These are phyloP conservation scores for Aspergillus sp. DNA, from an alignment of 2,329 filamentous ascomycete species.

Conservation along the genomic window DNA sequence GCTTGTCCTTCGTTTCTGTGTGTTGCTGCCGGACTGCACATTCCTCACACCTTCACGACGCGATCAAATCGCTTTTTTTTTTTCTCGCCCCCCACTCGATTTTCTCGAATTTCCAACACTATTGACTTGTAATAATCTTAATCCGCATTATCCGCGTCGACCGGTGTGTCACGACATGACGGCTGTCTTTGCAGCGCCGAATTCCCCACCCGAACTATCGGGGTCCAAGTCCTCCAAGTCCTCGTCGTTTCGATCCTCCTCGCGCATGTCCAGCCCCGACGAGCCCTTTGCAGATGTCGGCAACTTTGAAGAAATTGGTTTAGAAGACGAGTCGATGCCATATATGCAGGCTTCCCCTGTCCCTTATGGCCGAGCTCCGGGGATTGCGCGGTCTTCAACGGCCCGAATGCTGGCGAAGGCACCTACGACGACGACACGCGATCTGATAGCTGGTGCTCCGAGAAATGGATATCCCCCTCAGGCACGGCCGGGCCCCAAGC, in stretches of 20 bases:
- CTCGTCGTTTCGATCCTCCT: conserved; percentile 82
- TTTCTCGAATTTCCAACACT: not conserved
- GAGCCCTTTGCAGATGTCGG: conserved; percentile 72
- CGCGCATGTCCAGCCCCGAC: conserved; percentile 70
- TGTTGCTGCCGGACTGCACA: conserved; percentile 6
- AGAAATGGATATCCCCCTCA: conserved; percentile 31
- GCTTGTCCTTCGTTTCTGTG: conserved; percentile 19
- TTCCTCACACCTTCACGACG: conserved; percentile 13
- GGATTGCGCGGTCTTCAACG: conserved; percentile 32
- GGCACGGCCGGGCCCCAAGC: conserved; percentile 31
- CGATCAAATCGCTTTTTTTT: conserved; percentile 13
- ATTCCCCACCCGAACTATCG: conserved; percentile 78
- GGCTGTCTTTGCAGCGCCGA: conserved; percentile 56
- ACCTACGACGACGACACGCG: conserved; percentile 36
- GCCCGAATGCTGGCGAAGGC: conserved; percentile 34
- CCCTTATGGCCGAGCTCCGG: conserved; percentile 35
- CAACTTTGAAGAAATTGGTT: conserved; percentile 91
- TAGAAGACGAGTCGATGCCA: conserved; percentile 68
- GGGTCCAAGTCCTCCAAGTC: conserved; percentile 89
- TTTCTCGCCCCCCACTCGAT: not conserved
- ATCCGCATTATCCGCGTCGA: not conserved
- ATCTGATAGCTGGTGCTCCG: conserved; percentile 37
- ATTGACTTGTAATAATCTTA: not conserved
- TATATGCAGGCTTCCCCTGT: conserved; percentile 35
- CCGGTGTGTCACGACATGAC: conserved; percentile 40